Conservation (phyloP, 495 filamentous ascomycete genomes). For the Aspergillus sparsus region DNA sequence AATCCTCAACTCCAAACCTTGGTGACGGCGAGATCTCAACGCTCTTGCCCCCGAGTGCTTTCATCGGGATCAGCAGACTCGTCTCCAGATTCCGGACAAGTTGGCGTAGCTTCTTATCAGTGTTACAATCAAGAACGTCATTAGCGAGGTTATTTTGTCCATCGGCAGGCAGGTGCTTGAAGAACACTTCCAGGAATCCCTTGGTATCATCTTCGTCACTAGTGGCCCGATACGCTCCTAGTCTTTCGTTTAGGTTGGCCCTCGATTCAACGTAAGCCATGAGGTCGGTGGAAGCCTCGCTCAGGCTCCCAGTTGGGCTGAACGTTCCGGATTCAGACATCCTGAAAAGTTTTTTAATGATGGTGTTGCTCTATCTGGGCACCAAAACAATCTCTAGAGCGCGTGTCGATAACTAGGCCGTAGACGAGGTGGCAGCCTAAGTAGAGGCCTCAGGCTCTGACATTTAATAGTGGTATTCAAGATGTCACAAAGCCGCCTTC, state of each 20-base stretch:
- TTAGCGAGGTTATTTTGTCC: conserved; percentile 19
- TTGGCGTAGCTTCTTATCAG: conserved; percentile 19
- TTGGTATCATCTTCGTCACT: conserved; percentile 17
- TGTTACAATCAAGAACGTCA: conserved; percentile 13
- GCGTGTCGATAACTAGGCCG: no score
- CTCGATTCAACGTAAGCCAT: neutral
- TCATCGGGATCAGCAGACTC: conserved; percentile 10
- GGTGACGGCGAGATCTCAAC: conserved; percentile 11
- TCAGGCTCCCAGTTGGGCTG: neutral
- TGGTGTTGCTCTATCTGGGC: no score
- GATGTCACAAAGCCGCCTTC: no score
- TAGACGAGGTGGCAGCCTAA: no score
- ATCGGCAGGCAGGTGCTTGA: conserved; percentile 13
- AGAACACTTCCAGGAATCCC: conserved; percentile 10
- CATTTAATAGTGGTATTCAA: no score
- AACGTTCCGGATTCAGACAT: neutral
- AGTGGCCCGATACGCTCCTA: neutral
- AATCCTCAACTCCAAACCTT: conserved; percentile 19
- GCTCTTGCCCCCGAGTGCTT: conserved; percentile 11
- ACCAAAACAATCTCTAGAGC: no score
- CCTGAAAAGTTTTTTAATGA: neutral
- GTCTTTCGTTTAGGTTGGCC: neutral
- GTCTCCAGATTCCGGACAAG: conserved; percentile 17
- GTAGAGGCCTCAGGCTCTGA: no score
- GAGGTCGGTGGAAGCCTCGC: neutral